Evolutionary conservation across 2,329 filamentous ascomycete species (phyloP).

Genomic region (Lasiodiplodia citricola): DNA sequence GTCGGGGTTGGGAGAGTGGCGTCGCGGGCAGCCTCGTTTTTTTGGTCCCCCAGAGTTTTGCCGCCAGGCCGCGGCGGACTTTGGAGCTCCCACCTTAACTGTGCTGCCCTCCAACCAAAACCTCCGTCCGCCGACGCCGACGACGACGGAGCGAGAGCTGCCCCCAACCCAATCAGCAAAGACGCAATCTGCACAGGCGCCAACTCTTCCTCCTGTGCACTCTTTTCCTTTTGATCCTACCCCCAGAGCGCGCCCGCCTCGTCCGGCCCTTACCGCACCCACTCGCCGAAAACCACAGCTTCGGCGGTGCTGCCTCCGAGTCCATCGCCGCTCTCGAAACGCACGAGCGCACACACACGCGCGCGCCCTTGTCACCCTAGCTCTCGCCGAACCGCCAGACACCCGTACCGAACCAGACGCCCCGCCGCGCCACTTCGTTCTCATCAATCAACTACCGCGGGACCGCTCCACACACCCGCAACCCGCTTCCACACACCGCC

Average conservation of each 20-base stretch:
- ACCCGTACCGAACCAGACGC: no score
- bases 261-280: no score
- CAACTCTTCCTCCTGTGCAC: background rate
- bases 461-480: background rate
- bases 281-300: background rate
- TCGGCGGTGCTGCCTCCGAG: background rate
- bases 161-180: background rate
- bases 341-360: background rate
- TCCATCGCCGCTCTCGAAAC: background rate
- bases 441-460: no score
- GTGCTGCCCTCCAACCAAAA: background rate
- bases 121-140: background rate
- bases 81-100: background rate
- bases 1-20: background rate
- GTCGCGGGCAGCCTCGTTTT: background rate
- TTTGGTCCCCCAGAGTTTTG: background rate
- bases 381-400: background rate
- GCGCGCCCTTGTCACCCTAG: background rate
- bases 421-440: no score
- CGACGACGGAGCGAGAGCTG: background rate
- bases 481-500: background rate
- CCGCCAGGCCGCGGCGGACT: background rate
- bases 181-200: background rate
- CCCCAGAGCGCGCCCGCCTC: background rate
- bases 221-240: background rate